A percentile compares a stretch with the other conserved stretches of the same genome.
These are phyloP conservation scores for Aurantiochytrium sp. DNA, from an alignment of 108 stramenopile species.

Conservation along the genomic window DNA sequence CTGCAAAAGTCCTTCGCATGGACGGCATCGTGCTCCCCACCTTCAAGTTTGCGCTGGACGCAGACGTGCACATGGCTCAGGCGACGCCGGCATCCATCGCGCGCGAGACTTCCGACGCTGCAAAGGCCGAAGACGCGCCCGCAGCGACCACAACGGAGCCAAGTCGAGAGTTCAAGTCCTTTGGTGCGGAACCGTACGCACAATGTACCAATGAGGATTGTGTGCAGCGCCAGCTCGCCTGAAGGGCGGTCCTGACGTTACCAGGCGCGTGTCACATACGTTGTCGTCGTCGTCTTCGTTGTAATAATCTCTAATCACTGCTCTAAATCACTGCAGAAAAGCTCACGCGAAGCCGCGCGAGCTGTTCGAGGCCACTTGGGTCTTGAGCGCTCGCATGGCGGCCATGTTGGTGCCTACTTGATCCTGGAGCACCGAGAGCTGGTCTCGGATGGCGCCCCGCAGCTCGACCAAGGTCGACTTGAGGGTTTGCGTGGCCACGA, in stretches of 20 bases:
- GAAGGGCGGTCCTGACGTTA: too few relatives aligned
- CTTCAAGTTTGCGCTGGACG: background rate
- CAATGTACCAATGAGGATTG: background rate
- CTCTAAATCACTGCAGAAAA: too few relatives aligned
- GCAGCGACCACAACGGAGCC: background rate
- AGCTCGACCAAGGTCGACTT: background rate
- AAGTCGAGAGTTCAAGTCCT: background rate
- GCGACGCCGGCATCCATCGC: too few relatives aligned
- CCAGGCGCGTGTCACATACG: too few relatives aligned
- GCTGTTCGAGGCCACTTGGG: background rate
- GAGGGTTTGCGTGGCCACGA: background rate
- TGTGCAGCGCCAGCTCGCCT: background rate
- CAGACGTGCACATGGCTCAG: background rate
- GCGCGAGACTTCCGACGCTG: too few relatives aligned
- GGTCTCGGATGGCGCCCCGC: background rate
- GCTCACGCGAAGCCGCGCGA: background rate
- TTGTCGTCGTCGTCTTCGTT: too few relatives aligned
- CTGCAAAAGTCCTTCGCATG: background rate
- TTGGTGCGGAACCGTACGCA: background rate
- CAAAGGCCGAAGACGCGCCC: background rate
- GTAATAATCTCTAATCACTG: background rate
- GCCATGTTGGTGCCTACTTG: slow-evolving; percentile 6
- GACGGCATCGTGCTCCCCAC: background rate
- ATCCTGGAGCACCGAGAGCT: slow-evolving; percentile 1
- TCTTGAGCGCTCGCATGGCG: background rate